Percentiles rank a stretch among this genome's conserved stretches.
phyloP scores from a whole-genome alignment of 2,329 filamentous ascomycete species.

The Trichoderma sp. region DNA sequence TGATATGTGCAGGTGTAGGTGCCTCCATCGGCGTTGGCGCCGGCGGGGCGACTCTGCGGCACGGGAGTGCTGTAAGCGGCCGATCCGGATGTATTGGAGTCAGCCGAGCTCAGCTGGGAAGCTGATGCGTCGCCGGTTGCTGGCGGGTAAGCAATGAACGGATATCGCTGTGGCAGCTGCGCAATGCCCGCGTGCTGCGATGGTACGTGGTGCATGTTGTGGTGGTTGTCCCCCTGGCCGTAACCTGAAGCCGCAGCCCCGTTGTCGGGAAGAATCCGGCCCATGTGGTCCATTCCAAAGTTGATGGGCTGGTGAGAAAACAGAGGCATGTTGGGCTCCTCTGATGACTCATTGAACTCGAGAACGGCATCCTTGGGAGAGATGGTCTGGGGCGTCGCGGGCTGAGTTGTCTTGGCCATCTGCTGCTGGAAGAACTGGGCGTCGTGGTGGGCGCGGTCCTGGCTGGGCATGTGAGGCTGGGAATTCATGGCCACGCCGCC shows the following conservation, averaged over 20 bases:
- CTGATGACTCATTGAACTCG: conserved; percentile 78
- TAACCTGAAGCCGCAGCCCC: conserved; percentile 30
- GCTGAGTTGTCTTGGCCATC: conserved; percentile 46
- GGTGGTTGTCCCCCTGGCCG: conserved; percentile 21
- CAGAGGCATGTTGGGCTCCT: conserved; percentile 66
- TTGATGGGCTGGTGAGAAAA: conserved; percentile 66
- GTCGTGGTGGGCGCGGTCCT: conserved; percentile 62
- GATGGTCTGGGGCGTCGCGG: conserved; percentile 75
- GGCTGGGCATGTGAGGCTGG: conserved; percentile 63
- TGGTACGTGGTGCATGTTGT: conserved; percentile 37
- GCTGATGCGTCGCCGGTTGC: conserved; percentile 41
- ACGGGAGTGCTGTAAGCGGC: conserved; percentile 40
- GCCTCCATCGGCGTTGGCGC: conserved; percentile 74
- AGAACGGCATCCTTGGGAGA: conserved; percentile 91
- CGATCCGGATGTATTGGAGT: conserved; percentile 49
- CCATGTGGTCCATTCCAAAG: conserved; percentile 48
- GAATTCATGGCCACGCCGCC: conserved; percentile 49
- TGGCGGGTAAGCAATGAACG: conserved; percentile 49
- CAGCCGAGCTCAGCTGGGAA: conserved; percentile 50
- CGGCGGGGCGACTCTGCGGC: conserved; percentile 56
- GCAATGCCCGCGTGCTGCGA: conserved; percentile 44
- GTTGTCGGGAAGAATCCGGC: conserved; percentile 40
- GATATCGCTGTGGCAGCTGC: conserved; percentile 56
- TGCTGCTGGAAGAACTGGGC: conserved; percentile 51
- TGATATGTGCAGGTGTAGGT: conserved; percentile 98